These are phyloP conservation scores for Fragilariopsis cylindrus DNA, from an alignment of 108 stramenopile species.

Conservation along the genomic window DNA sequence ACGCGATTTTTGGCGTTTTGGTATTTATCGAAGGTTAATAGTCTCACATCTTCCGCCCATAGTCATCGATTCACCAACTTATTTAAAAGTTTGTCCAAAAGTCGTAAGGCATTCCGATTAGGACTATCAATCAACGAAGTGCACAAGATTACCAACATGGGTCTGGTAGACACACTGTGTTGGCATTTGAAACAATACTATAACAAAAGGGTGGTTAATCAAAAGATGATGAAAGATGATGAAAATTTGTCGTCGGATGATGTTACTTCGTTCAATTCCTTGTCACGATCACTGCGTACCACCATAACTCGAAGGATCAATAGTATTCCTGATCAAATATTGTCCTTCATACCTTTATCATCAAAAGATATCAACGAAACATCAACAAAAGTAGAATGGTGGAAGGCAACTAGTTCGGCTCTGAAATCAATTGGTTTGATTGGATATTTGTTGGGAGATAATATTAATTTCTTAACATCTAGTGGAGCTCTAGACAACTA, in stretches of 20 bases:
- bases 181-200: conserved; percentile 38
- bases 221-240: neutral
- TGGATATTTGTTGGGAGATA: conserved; percentile 82
- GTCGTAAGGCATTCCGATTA: conserved; percentile 78
- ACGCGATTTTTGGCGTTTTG: conserved; percentile 66
- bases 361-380: neutral
- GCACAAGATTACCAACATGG: conserved; percentile 60
- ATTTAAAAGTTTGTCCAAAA: conserved; percentile 55
- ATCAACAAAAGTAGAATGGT: conserved; percentile 33
- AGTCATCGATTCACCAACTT: conserved; percentile 42
- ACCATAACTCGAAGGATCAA: neutral
- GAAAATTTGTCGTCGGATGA: neutral
- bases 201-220: neutral
- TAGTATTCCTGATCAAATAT: neutral
- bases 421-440: conserved; percentile 68
- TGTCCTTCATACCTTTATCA: conserved; percentile 9
- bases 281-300: neutral
- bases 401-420: conserved; percentile 56
- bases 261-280: neutral
- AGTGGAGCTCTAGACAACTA: conserved; percentile 63
- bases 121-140: conserved; percentile 71
- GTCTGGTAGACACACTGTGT: conserved; percentile 40
- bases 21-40: conserved; percentile 25
- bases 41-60: conserved; percentile 13
- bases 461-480: conserved; percentile 61